Evolutionary conservation across 176 grass and related monocot species (phyloP), one percentile per base, ranked within the genome.

Genomic region (Melocanna baccifera): DNA sequence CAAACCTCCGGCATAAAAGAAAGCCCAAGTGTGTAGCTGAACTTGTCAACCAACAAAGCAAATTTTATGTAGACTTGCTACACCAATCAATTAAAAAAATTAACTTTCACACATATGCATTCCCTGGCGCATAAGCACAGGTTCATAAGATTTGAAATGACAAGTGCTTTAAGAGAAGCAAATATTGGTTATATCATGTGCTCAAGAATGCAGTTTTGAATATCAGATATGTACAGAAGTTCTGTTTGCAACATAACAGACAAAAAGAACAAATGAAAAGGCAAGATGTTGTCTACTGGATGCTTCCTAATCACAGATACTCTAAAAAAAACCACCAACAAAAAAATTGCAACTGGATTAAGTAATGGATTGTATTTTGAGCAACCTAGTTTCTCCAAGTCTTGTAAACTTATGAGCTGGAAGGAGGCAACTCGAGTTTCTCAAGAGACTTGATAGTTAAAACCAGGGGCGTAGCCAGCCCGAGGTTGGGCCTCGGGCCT

Each of bases 31-130:
- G 22, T 48, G n/a, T 67, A n/a, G 11, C 23, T 67, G 28, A 67
- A 79, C 26, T 56, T 77, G 66, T 86, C 71, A 86, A 9, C 13
- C 26, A 62, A 13, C n/a, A 62, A 53, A 70, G 39, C 42, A 85
- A 85, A 76, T 81, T 81, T 63, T 81, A 22, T 7, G 0, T 81
- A 42, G 8, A 83, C 40, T 81, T 52, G 7, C 51, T 69, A 69
- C 63, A 62, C 41, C 30, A 74, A 12, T 80, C 15, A 37, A 56
- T n/a, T 67, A 74, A 65, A 67, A 67, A 81, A 19, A 25, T 7
- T 37, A 69, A 75, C 12, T 76, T 77, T 10, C 34, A 28, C 36
- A 7, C 11, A 73, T 48, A 48, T 7, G 2, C 14, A 1, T 62
- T 12, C 70, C 11, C 34, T 51, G 42, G 40, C 18, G 45, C 59